These are phyloP conservation scores for Moniliophthora roreri DNA, from an alignment of 1,284 basidiomycete species.

Conservation along the genomic window DNA sequence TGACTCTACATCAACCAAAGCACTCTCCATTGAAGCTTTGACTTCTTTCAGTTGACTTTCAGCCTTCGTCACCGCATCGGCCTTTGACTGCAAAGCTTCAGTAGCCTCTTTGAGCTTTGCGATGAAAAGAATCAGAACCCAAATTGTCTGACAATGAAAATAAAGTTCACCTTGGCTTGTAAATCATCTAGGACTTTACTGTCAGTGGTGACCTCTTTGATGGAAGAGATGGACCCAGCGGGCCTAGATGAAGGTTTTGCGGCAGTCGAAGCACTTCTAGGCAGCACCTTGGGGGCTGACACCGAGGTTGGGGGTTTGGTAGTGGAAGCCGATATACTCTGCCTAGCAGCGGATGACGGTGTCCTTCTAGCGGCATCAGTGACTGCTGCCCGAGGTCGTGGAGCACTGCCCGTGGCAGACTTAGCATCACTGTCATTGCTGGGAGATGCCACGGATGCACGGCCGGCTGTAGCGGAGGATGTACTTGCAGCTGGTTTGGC, in stretches of 20 bases:
- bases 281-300: constrained; percentile 22
- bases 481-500: constrained; percentile 29
- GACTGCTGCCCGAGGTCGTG: constrained; percentile 53
- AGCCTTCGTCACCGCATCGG: constrained; percentile 44
- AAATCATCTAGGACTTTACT: constrained; percentile 54
- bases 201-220: constrained; percentile 66
- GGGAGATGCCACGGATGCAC: constrained; percentile 55
- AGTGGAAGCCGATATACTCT: constrained; percentile 31
- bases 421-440: constrained; percentile 33
- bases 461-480: constrained; percentile 32
- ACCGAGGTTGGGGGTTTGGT: constrained; percentile 27
- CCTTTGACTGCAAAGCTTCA: constrained; percentile 52
- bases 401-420: constrained; percentile 28
- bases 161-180: constrained; percentile 61
- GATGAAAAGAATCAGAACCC: constrained; percentile 16
- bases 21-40: constrained; percentile 50
- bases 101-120: constrained; percentile 58
- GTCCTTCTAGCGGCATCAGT: constrained; percentile 54
- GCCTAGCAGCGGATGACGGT: constrained; percentile 35
- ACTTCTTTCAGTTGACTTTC: constrained; percentile 51
- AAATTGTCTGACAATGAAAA: constrained; percentile 8
- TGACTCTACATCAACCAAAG: constrained; percentile 44
- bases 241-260: constrained; percentile 40
- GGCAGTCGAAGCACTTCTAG: constrained; percentile 26
- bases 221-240: constrained; percentile 64